These are phyloP conservation scores for Russula ochroleuca DNA, from an alignment of 768 basidiomycete genomes.

Conservation along the genomic window DNA sequence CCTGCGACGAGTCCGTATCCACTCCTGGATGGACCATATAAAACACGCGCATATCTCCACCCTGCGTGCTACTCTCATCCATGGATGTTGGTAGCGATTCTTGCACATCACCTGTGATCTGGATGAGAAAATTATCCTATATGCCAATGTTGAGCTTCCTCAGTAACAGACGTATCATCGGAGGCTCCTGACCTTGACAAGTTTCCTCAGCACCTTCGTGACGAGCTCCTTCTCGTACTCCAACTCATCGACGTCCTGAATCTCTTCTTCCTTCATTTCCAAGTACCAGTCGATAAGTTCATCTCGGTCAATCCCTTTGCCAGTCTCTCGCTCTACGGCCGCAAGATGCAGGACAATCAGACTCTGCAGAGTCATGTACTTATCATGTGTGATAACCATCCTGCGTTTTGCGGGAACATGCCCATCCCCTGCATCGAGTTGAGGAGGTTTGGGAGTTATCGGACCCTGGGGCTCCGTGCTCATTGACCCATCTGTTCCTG, in stretches of 20 bases:
- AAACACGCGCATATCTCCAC: conserved; percentile 62
- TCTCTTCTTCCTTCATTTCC: conserved; percentile 78
- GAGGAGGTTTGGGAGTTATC: conserved; percentile 28
- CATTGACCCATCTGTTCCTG: conserved; percentile 30
- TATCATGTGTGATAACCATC: conserved; percentile 94
- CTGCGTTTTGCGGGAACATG: conserved; percentile 55
- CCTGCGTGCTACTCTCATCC: conserved; percentile 55
- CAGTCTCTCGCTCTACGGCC: conserved; percentile 69
- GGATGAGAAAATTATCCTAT: conserved; percentile 82
- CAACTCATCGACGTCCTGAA: conserved; percentile 79
- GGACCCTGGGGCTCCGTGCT: conserved; percentile 30
- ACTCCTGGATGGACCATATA: conserved; percentile 92
- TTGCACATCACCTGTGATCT: conserved; percentile 77
- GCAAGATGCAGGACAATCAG: conserved; percentile 80
- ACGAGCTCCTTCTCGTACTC: conserved; percentile 90
- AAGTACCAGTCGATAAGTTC: conserved; percentile 97
- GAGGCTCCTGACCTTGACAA: conserved; percentile 70
- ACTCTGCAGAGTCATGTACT: conserved; percentile 86
- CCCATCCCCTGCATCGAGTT: conserved; percentile 35
- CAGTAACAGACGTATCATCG: not conserved
- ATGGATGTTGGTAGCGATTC: conserved; percentile 65
- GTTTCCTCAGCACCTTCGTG: conserved; percentile 79
- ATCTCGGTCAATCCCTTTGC: conserved; percentile 77
- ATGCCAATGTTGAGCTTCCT: conserved; percentile 1
- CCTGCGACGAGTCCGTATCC: conserved; percentile 51